Evolutionary conservation across 805 yeast genomes (phyloP).

Genomic region (Wickerhamiella alocasiicola): DNA sequence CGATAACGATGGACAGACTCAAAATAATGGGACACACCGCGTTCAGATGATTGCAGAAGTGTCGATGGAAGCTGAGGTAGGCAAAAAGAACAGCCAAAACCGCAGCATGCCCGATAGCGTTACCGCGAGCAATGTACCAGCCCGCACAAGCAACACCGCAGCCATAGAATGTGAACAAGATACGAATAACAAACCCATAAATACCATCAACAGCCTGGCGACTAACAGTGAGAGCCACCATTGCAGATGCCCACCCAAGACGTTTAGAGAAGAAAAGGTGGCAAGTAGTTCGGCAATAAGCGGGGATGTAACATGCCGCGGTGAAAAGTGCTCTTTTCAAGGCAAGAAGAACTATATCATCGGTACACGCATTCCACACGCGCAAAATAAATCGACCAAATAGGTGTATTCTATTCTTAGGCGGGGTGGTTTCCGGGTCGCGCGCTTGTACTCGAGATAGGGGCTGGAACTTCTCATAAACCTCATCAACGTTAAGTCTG

Average conservation of each 20-base stretch:
- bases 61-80: constrained; percentile 24
- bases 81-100: constrained; percentile 22
- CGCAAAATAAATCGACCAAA: constrained; percentile 14
- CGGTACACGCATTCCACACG: constrained; percentile 9
- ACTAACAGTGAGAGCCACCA: constrained; percentile 24
- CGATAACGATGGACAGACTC: constrained; percentile 23
- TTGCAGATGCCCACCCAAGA: constrained; percentile 26
- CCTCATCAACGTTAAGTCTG: background rate
- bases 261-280: constrained; percentile 19
- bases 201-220: constrained; percentile 27
- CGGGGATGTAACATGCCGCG: constrained; percentile 21
- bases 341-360: constrained; percentile 19
- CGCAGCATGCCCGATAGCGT: constrained; percentile 26
- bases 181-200: constrained; percentile 23
- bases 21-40: constrained; percentile 25
- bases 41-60: constrained; percentile 22
- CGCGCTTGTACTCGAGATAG: constrained; percentile 15
- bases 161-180: constrained; percentile 25
- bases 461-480: constrained; percentile 7
- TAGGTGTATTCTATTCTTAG: constrained; percentile 18
- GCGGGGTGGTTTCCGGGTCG: constrained; percentile 24
- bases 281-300: constrained; percentile 22
- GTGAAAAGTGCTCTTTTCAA: constrained; percentile 21
- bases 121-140: constrained; percentile 30
- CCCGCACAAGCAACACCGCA: constrained; percentile 25